phyloP scores from a whole-genome alignment of 1,284 basidiomycete genomes.

The Mycena citricolor region DNA sequence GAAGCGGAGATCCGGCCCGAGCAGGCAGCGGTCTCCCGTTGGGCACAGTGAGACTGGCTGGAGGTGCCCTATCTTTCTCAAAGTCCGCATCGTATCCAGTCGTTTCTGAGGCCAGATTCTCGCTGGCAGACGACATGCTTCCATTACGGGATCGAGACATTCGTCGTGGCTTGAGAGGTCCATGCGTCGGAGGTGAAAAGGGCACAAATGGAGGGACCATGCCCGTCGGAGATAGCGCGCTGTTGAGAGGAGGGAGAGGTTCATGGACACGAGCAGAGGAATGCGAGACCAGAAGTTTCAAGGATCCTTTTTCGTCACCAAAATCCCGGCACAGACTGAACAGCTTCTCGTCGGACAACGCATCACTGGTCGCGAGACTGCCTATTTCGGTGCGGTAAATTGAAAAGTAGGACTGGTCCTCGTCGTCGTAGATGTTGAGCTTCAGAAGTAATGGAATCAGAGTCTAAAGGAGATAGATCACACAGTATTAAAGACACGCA shows the following conservation, averaged over 20 bases:
- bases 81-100: slow-evolving; percentile 67
- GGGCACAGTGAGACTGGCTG: slow-evolving; percentile 27
- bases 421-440: slow-evolving; percentile 79
- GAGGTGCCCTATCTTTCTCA: slow-evolving; percentile 52
- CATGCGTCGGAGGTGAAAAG: slow-evolving; percentile 39
- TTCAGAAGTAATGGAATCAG: slow-evolving; percentile 32
- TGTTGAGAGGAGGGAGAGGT: slow-evolving; percentile 34
- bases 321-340: slow-evolving; percentile 69
- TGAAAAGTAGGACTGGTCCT: slow-evolving; percentile 74
- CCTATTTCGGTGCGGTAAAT: slow-evolving; percentile 87
- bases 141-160: slow-evolving; percentile 58
- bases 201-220: slow-evolving; percentile 56
- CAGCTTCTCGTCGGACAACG: slow-evolving; percentile 67
- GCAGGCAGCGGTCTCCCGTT: slow-evolving; percentile 40
- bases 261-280: slow-evolving; percentile 62
- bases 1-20: slow-evolving; percentile 41
- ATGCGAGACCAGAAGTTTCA: slow-evolving; percentile 80
- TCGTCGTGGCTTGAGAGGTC: slow-evolving; percentile 48
- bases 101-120: slow-evolving; percentile 51
- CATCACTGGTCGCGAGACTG: slow-evolving; percentile 67
- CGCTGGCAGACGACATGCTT: slow-evolving; percentile 69
- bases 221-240: slow-evolving; percentile 40
- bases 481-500: slow-evolving; percentile 59
- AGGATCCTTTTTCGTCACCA: slow-evolving; percentile 72
- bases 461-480: slow-evolving; percentile 9